Evolutionary conservation across 2,329 filamentous ascomycete genomes (phyloP).

Genomic region (Calonectria naviculata): DNA sequence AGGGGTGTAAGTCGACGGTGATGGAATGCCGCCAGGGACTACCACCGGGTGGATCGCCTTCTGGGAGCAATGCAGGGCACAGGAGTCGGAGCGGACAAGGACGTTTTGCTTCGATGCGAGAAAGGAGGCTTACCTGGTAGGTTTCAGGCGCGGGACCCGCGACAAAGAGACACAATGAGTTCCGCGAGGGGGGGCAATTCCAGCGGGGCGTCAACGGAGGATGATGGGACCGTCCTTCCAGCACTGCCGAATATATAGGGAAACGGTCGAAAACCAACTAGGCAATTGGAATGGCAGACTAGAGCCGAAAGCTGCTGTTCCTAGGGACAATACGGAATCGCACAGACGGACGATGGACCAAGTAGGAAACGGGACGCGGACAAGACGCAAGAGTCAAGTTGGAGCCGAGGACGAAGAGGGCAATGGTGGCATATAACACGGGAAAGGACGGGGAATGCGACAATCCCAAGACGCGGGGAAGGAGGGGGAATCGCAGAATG

Average conservation of each 20-base stretch:
- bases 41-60: constrained; percentile 32
- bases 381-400: neutral
- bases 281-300: constrained; percentile 18
- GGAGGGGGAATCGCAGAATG: constrained; percentile 15
- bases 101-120: constrained; percentile 20
- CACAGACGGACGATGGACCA: neutral
- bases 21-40: constrained; percentile 35
- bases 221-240: constrained; percentile 25
- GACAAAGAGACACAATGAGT: constrained; percentile 29
- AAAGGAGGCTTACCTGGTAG: constrained; percentile 33
- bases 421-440: constrained; percentile 10
- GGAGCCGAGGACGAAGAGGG: neutral
- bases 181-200: neutral
- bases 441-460: constrained; percentile 16
- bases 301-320: neutral
- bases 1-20: constrained; percentile 31
- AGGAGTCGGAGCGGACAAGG: constrained; percentile 16
- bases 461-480: constrained; percentile 20
- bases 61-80: constrained; percentile 24
- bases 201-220: constrained; percentile 19
- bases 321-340: constrained; percentile 16
- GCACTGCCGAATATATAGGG: neutral
- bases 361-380: neutral
- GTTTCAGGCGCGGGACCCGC: constrained; percentile 26
- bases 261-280: constrained; percentile 7